phyloP scores from a whole-genome alignment of 2,329 filamentous ascomycete species.

The Leptographium wingfieldii region DNA sequence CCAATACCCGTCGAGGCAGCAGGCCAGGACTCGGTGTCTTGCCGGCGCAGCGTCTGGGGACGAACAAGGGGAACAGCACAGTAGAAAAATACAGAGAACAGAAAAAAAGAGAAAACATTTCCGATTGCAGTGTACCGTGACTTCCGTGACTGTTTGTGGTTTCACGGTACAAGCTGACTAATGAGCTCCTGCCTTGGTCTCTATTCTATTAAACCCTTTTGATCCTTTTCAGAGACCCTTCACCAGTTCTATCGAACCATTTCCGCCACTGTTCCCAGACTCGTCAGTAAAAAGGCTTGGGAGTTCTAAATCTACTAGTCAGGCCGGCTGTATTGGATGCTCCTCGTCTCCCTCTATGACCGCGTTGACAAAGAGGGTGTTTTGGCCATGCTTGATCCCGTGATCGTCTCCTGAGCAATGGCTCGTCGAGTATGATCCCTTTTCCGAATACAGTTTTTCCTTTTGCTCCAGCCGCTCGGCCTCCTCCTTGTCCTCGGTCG shows the following conservation, averaged over 20 bases:
- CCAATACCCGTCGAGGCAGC: background rate
- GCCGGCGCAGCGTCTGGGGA: background rate
- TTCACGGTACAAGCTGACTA: too few species aligned
- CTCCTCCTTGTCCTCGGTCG: background rate
- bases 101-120: background rate
- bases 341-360: conserved; percentile 25
- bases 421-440: background rate
- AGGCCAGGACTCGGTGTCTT: background rate
- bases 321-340: background rate
- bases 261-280: background rate
- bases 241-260: too few species aligned
- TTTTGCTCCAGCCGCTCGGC: background rate
- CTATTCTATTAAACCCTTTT: too few species aligned
- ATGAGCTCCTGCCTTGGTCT: too few species aligned
- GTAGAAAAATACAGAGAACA: background rate
- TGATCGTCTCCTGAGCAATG: background rate
- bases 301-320: background rate
- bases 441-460: background rate
- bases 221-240: too few species aligned
- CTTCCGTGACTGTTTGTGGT: too few species aligned
- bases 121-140: background rate
- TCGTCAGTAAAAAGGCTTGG: background rate
- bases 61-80: background rate
- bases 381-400: conserved; percentile 20
- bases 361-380: conserved; percentile 45